Base-by-base conservation (phyloP, 2,329 filamentous ascomycete genomes). In the Aspergillus sp. region DNA sequence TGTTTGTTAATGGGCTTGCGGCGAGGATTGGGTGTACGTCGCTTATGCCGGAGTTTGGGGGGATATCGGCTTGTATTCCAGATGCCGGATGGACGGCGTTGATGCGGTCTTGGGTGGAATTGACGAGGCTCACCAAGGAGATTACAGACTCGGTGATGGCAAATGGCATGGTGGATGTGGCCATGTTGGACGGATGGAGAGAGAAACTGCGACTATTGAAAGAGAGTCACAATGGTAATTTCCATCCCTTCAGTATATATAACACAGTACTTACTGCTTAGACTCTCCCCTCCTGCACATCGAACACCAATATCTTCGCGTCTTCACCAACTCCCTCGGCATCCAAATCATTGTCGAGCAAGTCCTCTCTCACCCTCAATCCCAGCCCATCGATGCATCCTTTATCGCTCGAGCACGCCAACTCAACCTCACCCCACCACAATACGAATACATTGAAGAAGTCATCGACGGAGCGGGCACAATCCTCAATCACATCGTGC, bases 311-410 rank as follows among this genome's bases (percentile, higher is more conserved):
- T 63, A 64, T 36, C 58, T 64, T 7, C 46, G 57, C 12, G 56
- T 65, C 7, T 62, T 59, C 54, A 55, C 54, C 50, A 63, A 54
- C 41, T 58, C 52, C 45, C 60, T 77, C 1, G 72, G 71, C 4
- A 70, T 76, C 48, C 74, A 77, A 52, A 70, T 71, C 3, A 66
- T 76, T 5, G 70, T 75, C 9, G 72, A 75, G 47, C 65, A 69
- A 27, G 68, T 65, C 6, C 39, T 52, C 1, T 39, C 37, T 8
- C 37, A 44, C 10, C 39, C 30, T 2, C 35, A 54, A 67, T n/a
- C 43, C 33, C 40, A 42, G 2, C 45, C 41, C 12, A 51, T 49
- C 13, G 46, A 51, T 27, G 26, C 36, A 7, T 34, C 38, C 9
- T 49, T 49, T 13, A 35, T 50, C 33, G 43, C 46, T 3, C 37